Conservation (phyloP, 441 rosid species). For the Hura crepitans region DNA sequence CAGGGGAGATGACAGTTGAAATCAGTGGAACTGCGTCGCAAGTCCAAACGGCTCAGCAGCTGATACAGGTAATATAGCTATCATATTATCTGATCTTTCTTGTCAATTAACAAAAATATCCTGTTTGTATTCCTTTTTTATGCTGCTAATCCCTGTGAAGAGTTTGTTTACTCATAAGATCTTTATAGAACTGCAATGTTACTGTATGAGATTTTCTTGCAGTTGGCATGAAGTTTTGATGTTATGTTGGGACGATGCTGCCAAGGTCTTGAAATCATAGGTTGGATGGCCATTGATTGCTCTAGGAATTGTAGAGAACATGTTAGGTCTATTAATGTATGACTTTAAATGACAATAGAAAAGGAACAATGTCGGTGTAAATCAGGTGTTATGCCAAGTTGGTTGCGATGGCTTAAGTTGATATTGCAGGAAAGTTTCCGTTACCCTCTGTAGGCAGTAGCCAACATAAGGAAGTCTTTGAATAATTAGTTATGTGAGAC, state of each 20-base stretch:
- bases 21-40: constrained; percentile 91
- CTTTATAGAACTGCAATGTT: constrained; percentile 2
- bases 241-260: background rate
- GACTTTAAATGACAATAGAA: background rate
- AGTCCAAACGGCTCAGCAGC: constrained; percentile 97
- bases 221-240: background rate
- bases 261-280: background rate
- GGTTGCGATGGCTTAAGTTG: background rate
- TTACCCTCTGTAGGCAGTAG: background rate
- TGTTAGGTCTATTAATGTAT: background rate
- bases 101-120: background rate
- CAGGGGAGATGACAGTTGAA: constrained; percentile 97
- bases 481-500: background rate
- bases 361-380: background rate
- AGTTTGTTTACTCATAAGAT: background rate
- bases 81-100: constrained; percentile 10
- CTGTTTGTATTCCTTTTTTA: background rate
- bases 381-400: background rate
- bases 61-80: constrained; percentile 58
- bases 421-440: background rate
- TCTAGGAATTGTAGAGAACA: background rate
- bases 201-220: background rate
- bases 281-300: background rate
- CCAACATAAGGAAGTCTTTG: background rate
- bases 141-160: background rate